Conservation (phyloP, 768 basidiomycete species). For the Lanmaoa pseudosensibilis region DNA sequence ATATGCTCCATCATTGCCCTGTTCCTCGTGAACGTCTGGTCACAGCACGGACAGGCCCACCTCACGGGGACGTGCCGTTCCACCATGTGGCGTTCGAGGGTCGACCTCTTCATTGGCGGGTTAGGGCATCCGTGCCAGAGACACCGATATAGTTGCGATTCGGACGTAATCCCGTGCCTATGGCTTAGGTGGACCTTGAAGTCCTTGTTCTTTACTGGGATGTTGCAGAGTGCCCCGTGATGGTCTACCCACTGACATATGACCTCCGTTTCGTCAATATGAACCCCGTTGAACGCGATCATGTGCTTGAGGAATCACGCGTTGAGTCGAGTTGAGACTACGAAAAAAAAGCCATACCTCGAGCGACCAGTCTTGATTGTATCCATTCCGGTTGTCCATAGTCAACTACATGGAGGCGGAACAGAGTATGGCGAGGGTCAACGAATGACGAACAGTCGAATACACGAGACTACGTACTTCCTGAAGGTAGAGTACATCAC, state of each 20-base stretch:
- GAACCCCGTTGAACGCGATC: neutral
- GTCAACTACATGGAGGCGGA: neutral
- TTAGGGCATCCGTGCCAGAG: neutral
- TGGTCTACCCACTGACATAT: slow-evolving; percentile 3
- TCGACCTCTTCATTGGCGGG: neutral
- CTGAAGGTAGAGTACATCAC: too few species aligned
- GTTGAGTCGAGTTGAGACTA: neutral
- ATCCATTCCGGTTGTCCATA: neutral
- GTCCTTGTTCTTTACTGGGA: neutral
- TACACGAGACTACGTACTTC: too few species aligned
- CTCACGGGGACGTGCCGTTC: slow-evolving; percentile 13
- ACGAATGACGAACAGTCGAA: too few species aligned
- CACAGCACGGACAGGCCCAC: slow-evolving; percentile 14
- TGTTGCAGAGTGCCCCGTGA: neutral
- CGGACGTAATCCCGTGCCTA: neutral
- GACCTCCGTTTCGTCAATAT: neutral
- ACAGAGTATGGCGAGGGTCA: too few species aligned
- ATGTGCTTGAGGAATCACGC: neutral
- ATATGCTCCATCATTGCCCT: neutral
- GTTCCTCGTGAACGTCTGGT: slow-evolving; percentile 4
- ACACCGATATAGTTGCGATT: neutral
- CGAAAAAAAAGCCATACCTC: neutral
- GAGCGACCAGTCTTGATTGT: neutral
- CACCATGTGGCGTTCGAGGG: slow-evolving; percentile 8
- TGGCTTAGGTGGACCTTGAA: neutral